Evolutionary conservation across 2,329 filamentous ascomycete species (phyloP).

Genomic region (Daldinia sp.): DNA sequence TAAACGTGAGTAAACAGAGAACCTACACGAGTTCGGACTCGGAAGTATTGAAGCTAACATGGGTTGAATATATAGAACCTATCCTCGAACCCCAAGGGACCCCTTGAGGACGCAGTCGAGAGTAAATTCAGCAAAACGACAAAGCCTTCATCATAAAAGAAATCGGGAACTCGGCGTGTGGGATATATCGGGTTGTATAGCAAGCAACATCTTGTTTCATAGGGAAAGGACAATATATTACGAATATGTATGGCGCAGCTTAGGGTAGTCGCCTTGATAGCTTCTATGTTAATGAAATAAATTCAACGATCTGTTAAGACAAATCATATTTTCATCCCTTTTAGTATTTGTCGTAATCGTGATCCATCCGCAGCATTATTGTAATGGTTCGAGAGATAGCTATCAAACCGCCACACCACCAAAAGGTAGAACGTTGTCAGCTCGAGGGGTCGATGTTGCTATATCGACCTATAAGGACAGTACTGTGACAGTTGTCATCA

Average conservation of each 20-base stretch:
- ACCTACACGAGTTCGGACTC: background rate
- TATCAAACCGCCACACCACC: no score
- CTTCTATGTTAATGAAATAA: background rate
- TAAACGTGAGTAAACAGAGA: constrained; percentile 57
- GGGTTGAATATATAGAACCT: constrained; percentile 58
- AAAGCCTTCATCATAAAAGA: constrained; percentile 22
- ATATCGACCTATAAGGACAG: no score
- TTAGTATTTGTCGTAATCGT: background rate
- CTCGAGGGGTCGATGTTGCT: no score
- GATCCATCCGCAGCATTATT: background rate
- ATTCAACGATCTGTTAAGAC: background rate
- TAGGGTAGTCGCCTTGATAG: background rate
- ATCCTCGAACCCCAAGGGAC: constrained; percentile 73
- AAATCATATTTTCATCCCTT: background rate
- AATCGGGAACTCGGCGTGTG: background rate
- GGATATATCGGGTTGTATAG: background rate
- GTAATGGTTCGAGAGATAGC: no score
- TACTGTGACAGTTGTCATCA: no score
- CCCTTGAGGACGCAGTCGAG: constrained; percentile 70
- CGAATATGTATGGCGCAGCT: background rate
- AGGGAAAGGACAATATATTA: background rate
- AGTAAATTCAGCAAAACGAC: constrained; percentile 69
- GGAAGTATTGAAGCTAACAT: background rate
- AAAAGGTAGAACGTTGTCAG: no score
- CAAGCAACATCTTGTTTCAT: constrained; percentile 13